Percentiles rank a stretch among this genome's conserved stretches.
Conservation (phyloP, 208 protist species). For the Histomonas meleagridis region DNA sequence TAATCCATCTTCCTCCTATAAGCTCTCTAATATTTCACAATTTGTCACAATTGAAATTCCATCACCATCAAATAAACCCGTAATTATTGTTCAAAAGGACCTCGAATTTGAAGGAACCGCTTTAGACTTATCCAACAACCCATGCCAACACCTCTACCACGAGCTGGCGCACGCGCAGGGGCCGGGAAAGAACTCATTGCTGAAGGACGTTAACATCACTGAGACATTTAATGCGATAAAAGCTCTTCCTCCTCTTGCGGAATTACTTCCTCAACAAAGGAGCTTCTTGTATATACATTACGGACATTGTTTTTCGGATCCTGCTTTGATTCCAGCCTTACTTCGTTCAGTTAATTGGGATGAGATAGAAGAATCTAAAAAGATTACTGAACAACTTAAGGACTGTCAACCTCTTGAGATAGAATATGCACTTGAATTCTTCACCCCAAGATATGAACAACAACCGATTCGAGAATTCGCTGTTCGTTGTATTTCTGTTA, state of each 20-base stretch:
- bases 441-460: not conserved
- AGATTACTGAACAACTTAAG: not conserved
- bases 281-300: not conserved
- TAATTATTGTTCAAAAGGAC: not conserved
- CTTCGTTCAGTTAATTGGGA: conserved; percentile 11
- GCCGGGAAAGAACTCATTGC: not conserved
- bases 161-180: not conserved
- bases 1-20: not conserved
- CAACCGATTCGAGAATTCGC: not conserved
- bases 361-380: not conserved
- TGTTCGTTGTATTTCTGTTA: not conserved
- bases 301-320: not conserved
- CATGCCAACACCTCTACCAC: conserved; percentile 2
- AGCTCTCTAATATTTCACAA: not conserved
- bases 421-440: conserved; percentile 32
- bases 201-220: conserved; percentile 3
- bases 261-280: not conserved
- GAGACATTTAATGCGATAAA: not conserved
- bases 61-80: not conserved
- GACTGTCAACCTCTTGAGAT: not conserved
- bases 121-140: not conserved
- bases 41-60: not conserved
- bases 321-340: not conserved
- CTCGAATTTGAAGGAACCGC: no score
- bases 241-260: conserved; percentile 23